Conservation (phyloP, 176 grass and related monocot genomes). For the Avena insularis region DNA sequence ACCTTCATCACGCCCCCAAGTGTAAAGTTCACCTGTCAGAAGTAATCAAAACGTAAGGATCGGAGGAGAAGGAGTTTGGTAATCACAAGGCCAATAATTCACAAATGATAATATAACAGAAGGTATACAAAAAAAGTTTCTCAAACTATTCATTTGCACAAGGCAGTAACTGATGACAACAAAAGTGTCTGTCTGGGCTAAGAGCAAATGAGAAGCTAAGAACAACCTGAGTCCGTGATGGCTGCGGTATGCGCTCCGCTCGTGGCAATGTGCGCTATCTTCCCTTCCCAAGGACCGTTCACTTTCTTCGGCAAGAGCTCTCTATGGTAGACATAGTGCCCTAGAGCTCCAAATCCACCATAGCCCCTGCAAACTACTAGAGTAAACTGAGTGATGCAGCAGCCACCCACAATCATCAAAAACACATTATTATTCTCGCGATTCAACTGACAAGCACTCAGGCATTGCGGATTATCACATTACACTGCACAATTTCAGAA, state of each 20-base stretch:
- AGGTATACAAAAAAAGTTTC: neutral
- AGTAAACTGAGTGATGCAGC: conserved; percentile 73
- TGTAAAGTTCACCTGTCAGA: conserved; percentile 85
- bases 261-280: conserved; percentile 82
- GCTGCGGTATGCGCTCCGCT: conserved; percentile 91
- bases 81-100: neutral
- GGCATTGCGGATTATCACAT: too few species aligned
- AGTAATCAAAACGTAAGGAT: neutral
- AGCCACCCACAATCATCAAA: conserved; percentile 26
- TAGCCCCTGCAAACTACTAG: conserved; percentile 95
- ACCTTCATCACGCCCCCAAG: conserved; percentile 94
- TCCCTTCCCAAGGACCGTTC: conserved; percentile 73
- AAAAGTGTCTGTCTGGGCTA: neutral
- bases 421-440: neutral
- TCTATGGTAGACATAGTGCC: conserved; percentile 88
- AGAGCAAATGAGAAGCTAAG: neutral
- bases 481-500: neutral
- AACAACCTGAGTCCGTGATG: conserved; percentile 65
- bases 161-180: neutral
- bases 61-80: neutral
- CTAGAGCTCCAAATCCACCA: conserved; percentile 98
- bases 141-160: neutral
- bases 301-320: conserved; percentile 80
- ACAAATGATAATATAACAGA: neutral
- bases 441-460: neutral